Base-by-base conservation (phyloP, 192 early-diverging fungal genomes). In the Podila horticola region DNA sequence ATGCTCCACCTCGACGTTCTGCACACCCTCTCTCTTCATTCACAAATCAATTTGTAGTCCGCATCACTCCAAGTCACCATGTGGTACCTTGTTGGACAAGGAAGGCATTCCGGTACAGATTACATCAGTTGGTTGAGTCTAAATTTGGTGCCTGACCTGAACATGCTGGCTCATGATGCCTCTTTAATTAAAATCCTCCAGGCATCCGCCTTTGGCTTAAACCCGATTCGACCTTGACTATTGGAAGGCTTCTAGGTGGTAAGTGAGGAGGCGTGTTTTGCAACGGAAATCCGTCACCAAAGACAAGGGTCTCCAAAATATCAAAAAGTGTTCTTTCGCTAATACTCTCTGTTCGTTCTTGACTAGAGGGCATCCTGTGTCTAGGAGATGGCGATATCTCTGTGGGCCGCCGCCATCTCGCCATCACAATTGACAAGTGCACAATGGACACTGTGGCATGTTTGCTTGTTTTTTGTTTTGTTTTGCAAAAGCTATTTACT, bases 201-300 rank as follows among this genome's bases (percentile, higher is more conserved):
- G 77, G 67, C 26, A 30, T 81, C 4, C 70, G 77, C 7, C n/a
- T 81, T 11, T 81, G 77, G 77, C 71, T 81, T 49, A 81, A 73
- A 49, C 77, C 77, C 20, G 77, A 73, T n/a, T 52, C 34, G 52
- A 81, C 77, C 12, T n/a, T 81, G 10, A 81, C 77, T 0, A 51
- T 81, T 4, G 77, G 77, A 60, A 68, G 71, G 22, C 63, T 50
- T 24, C 34, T 28, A 29, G 66, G 60, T 22, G 67, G 77, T 67
- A 73, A 8, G 67, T 52, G 52, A 55, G 24, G 17, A 20, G 11
- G 4, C 2, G 2, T 19, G 9, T 55, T 22, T 20, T 19, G 24
- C 24, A 55, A 11, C 19, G 15, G 1, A 6, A 24, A 20, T 26
- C 19, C 29, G 2, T 61, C 29, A n/a, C 26, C 8, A 12, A 11